A percentile compares a stretch with the other conserved stretches of the same genome.
Evolutionary conservation across 352 stramenopile genomes (phyloP).

Genomic region (Globisporangium cederbergense): DNA sequence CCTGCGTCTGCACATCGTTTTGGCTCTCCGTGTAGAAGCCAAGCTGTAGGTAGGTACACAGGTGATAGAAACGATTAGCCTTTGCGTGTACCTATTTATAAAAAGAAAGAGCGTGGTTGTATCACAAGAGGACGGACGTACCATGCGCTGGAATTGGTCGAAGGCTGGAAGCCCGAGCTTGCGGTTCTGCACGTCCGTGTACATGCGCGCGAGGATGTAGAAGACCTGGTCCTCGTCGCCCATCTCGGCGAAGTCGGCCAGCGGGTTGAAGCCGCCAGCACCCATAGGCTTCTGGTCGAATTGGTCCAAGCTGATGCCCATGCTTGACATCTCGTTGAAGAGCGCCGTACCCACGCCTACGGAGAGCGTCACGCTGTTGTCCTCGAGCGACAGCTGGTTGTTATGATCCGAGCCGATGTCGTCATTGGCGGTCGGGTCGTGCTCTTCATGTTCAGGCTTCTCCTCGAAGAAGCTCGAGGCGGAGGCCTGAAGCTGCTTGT

Average conservation of each 20-base stretch:
- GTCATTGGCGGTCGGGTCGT: slow-evolving; percentile 20
- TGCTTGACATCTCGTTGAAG: slow-evolving; percentile 76
- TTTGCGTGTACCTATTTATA: background rate
- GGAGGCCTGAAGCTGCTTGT: slow-evolving; percentile 5
- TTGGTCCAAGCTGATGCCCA: slow-evolving; percentile 65
- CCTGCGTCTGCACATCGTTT: slow-evolving; percentile 66
- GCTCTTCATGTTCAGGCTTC: slow-evolving; percentile 29
- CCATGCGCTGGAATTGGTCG: slow-evolving; percentile 80
- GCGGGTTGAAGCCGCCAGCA: slow-evolving; percentile 16
- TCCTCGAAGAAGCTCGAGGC: slow-evolving; percentile 30
- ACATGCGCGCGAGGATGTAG: slow-evolving; percentile 79
- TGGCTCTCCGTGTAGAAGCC: slow-evolving; percentile 80
- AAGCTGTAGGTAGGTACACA: slow-evolving; percentile 29
- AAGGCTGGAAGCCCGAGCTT: slow-evolving; percentile 83
- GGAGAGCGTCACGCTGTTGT: slow-evolving; percentile 16
- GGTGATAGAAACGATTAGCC: too few species aligned
- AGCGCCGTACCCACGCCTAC: slow-evolving; percentile 43
- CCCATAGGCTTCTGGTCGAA: slow-evolving; percentile 34
- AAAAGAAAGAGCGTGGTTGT: background rate
- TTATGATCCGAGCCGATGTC: slow-evolving; percentile 8
- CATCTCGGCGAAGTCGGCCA: slow-evolving; percentile 46
- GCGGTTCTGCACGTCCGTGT: slow-evolving; percentile 55
- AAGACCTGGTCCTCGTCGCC: slow-evolving; percentile 73
- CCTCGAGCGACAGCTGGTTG: slow-evolving; percentile 16
- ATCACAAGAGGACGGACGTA: slow-evolving; percentile 23